phyloP scores from a whole-genome alignment of 2,329 filamentous ascomycete genomes.

The Diaporthe amygdali region DNA sequence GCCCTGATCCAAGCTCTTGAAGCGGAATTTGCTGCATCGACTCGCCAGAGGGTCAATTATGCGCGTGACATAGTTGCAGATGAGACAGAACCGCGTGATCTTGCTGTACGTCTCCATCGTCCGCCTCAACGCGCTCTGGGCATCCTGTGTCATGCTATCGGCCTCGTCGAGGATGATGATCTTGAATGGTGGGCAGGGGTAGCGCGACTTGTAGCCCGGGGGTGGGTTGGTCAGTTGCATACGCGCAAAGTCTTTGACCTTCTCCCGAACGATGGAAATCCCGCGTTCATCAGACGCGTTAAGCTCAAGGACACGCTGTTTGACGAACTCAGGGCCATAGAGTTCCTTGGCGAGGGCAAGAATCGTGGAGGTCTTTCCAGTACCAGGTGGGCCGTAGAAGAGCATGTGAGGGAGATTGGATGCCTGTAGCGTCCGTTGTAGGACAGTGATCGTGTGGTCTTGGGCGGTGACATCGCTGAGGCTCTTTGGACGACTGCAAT shows the following conservation, averaged over 20 bases:
- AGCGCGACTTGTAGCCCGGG: slow-evolving; percentile 69
- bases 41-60: slow-evolving; percentile 97
- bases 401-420: slow-evolving; percentile 99
- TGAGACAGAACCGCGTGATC: slow-evolving; percentile 95
- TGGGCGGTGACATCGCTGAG: slow-evolving; percentile 95
- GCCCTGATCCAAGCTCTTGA: slow-evolving; percentile 90
- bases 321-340: slow-evolving; percentile 93
- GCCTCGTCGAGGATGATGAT: slow-evolving; percentile 98
- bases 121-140: slow-evolving; percentile 86
- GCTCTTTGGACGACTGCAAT: slow-evolving; percentile 82
- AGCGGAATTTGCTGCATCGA: slow-evolving; percentile 95
- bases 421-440: slow-evolving; percentile 91
- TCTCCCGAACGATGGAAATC: slow-evolving; percentile 94
- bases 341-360: slow-evolving; percentile 97
- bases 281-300: slow-evolving; percentile 99
- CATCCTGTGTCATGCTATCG: slow-evolving; percentile 98
- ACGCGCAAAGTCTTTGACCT: slow-evolving; percentile 97
- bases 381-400: slow-evolving; percentile 97
- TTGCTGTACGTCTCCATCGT: slow-evolving; percentile 99
- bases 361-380: slow-evolving; percentile 97
- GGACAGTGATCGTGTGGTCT: slow-evolving; percentile 93
- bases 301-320: slow-evolving; percentile 93
- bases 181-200: slow-evolving; percentile 97
- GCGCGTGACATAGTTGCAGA: slow-evolving; percentile 97
- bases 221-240: slow-evolving; percentile 90